Evolutionary conservation across 75 land plant genomes (phyloP).

Genomic region (Pinus taeda): DNA sequence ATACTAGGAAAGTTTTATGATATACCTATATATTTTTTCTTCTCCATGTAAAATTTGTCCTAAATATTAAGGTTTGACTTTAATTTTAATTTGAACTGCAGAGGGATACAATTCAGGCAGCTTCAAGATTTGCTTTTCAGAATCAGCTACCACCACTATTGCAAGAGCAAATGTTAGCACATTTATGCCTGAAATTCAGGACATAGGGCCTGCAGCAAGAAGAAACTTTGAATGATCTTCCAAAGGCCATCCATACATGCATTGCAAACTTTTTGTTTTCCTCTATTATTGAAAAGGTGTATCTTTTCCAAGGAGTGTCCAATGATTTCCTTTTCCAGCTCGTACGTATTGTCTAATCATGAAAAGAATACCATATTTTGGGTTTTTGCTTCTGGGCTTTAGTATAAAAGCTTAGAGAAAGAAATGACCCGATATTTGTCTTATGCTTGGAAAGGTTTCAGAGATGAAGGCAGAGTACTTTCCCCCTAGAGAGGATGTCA

Average conservation of each 20-base stretch:
- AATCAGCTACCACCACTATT: constrained; percentile 48
- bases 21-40: neutral
- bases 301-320: constrained; percentile 39
- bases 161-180: constrained; percentile 63
- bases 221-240: constrained; percentile 46
- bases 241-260: constrained; percentile 52
- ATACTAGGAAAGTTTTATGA: too few relatives aligned
- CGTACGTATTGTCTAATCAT: constrained; percentile 18
- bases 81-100: constrained; percentile 14
- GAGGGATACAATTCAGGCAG: constrained; percentile 65
- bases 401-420: too few relatives aligned
- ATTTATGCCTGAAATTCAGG: constrained; percentile 50
- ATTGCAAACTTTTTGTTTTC: constrained; percentile 43
- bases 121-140: constrained; percentile 41
- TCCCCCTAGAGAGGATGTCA: constrained; percentile 48
- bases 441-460: constrained; percentile 31
- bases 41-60: too few relatives aligned
- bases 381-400: too few relatives aligned
- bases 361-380: neutral
- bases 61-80: too few relatives aligned
- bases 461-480: constrained; percentile 73
- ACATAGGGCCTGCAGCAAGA: constrained; percentile 50
- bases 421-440: too few relatives aligned
- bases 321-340: constrained; percentile 43
- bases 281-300: constrained; percentile 24